Base-by-base conservation (phyloP, 257 asterid genomes). In the Plantago major region DNA sequence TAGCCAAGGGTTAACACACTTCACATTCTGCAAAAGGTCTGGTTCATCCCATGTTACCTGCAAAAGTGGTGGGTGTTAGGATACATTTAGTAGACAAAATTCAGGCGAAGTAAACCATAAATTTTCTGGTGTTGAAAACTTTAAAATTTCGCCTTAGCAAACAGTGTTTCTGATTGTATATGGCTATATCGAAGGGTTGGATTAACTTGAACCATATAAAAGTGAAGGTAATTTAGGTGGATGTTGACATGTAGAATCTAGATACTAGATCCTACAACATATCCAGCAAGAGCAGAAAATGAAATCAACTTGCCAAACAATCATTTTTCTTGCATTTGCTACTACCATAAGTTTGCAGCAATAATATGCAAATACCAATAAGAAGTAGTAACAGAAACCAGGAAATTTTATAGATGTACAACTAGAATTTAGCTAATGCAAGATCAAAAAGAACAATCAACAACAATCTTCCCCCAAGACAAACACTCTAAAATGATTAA, bases 11-110 rank as follows among this genome's bases (percentile, higher is more conserved):
- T 84, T 88, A 18, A 88, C 98, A 47, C 90, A 81, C 81, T 82
- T 91, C 71, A 91, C 96, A 26, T 86, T 88, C 60, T 85, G 94
- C 68, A 85, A 65, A 53, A 82, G 78, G 70, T 88, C 96, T 5
- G 98, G 94, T 71, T 91, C 98, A 63, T 91, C 98, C 98, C 98
- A 88, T 19, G 84, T 74, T 70, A 91, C 98, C 98, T 91, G 77
- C 49, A 78, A 42, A 22, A 46, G 56, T 13, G 58, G 54, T 44
- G 52, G 42, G 40, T 0, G 58, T 15, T 14, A 46, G 15, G 40
- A 58, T 26, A 22, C 11, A 64, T 53, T 13, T n/a, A 48, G 56
- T 48, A 54, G 19, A 45, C 40, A 38, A 15, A 43, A 55, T 30
- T 10, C 49, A 47, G 28, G 44, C 46, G 12, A 9, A 9, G 5